Percentiles rank a stretch among this genome's conserved stretches.
Conservation (phyloP, 1,139 yeast species). For the Pichia inconspicua region DNA sequence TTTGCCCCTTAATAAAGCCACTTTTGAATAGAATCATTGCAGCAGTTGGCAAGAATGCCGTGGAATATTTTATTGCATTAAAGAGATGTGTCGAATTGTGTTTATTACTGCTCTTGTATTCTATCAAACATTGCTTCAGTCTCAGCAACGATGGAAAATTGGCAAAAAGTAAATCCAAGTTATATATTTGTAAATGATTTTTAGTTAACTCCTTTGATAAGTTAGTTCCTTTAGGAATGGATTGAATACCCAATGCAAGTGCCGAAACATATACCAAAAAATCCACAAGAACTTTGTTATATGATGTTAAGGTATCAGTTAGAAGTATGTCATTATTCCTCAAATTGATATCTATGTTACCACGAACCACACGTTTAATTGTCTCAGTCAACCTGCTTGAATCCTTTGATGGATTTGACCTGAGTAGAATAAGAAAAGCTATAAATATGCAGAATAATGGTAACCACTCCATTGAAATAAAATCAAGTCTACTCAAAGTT, state of each 20-base stretch:
- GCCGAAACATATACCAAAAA: constrained; percentile 42
- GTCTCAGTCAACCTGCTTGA: constrained; percentile 42
- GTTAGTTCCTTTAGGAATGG: constrained; percentile 22
- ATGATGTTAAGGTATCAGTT: constrained; percentile 77
- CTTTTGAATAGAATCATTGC: constrained; percentile 34
- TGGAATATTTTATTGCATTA: constrained; percentile 67
- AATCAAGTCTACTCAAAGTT: constrained; percentile 14
- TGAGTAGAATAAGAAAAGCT: constrained; percentile 16
- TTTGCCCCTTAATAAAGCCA: constrained; percentile 13
- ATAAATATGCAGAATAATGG: constrained; percentile 21
- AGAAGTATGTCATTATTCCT: constrained; percentile 74
- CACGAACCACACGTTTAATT: constrained; percentile 44
- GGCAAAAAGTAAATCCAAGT: constrained; percentile 42
- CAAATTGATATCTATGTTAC: constrained; percentile 48
- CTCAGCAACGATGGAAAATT: constrained; percentile 62
- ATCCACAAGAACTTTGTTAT: constrained; percentile 68
- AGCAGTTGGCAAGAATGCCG: constrained; percentile 59
- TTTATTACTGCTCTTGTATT: constrained; percentile 43
- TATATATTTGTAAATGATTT: constrained; percentile 23
- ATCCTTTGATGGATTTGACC: constrained; percentile 28
- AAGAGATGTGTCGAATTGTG: constrained; percentile 48
- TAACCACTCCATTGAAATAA: constrained; percentile 19
- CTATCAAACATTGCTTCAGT: constrained; percentile 72
- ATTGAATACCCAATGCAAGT: constrained; percentile 32
- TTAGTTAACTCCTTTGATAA: constrained; percentile 17